Conservation (phyloP, 2,329 filamentous ascomycete species). For the Curvularia hawaiiensis region DNA sequence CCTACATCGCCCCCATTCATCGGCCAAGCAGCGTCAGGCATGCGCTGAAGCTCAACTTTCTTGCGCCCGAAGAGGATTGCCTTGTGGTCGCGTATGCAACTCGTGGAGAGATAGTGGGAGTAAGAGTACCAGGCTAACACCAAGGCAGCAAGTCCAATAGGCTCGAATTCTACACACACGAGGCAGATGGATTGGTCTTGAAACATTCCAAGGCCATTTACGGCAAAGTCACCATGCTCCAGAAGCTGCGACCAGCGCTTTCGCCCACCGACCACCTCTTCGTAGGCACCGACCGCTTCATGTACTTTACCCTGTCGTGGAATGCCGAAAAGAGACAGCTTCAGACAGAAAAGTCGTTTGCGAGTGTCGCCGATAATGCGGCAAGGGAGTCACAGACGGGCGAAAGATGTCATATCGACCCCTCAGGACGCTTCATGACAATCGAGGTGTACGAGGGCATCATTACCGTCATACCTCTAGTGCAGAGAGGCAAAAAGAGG, state of each 20-base stretch:
- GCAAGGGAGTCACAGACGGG: slow-evolving; percentile 78
- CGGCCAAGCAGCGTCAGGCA: slow-evolving; percentile 88
- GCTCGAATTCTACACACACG: slow-evolving; percentile 79
- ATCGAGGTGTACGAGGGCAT: slow-evolving; percentile 72
- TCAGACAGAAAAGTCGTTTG: slow-evolving; percentile 62
- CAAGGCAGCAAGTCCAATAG: slow-evolving; percentile 73
- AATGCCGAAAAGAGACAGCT: slow-evolving; percentile 62
- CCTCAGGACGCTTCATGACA: slow-evolving; percentile 70
- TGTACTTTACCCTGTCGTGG: slow-evolving; percentile 92
- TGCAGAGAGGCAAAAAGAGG: slow-evolving; percentile 59
- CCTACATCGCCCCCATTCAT: slow-evolving; percentile 94
- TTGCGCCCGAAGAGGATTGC: slow-evolving; percentile 76
- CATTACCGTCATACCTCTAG: slow-evolving; percentile 66
- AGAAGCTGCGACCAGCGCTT: slow-evolving; percentile 76
- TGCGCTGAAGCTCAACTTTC: slow-evolving; percentile 79
- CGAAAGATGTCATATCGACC: slow-evolving; percentile 83
- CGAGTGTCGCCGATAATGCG: slow-evolving; percentile 65
- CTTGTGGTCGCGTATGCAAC: slow-evolving; percentile 80
- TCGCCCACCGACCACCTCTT: slow-evolving; percentile 84
- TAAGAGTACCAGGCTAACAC: slow-evolving; percentile 15
- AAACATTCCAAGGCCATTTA: slow-evolving; percentile 75
- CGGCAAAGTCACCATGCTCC: slow-evolving; percentile 84
- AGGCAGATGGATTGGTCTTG: slow-evolving; percentile 64
- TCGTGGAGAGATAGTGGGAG: not conserved
- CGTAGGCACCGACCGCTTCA: slow-evolving; percentile 85